Conservation (phyloP, 495 filamentous ascomycete genomes). For the Trichoderma asperelloides region DNA sequence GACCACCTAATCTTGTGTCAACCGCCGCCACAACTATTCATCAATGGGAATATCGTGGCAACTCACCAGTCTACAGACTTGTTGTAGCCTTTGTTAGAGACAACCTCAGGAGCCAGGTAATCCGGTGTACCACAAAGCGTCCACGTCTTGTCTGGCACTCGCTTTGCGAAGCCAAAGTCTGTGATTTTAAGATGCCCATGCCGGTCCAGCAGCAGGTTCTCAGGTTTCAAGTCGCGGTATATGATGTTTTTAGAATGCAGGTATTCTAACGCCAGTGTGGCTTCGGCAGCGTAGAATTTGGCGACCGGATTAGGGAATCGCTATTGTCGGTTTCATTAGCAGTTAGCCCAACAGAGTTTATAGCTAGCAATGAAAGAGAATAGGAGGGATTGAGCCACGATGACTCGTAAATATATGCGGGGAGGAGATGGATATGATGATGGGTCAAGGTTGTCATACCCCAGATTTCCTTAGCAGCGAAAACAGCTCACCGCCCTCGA, state of each 20-base stretch:
- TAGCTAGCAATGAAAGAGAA: not conserved
- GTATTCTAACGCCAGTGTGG: constrained; percentile 90
- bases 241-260: constrained; percentile 93
- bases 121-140: constrained; percentile 98
- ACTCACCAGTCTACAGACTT: constrained; percentile 97
- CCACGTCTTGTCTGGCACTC: constrained; percentile 98
- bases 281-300: constrained; percentile 98
- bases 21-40: constrained; percentile 9
- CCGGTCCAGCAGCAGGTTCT: constrained; percentile 88
- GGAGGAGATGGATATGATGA: not conserved
- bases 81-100: constrained; percentile 96
- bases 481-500: constrained; percentile 97
- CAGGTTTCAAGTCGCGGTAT: constrained; percentile 94
- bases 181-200: constrained; percentile 98
- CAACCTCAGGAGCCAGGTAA: constrained; percentile 94
- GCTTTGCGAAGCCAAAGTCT: constrained; percentile 97
- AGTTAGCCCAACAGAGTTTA: constrained; percentile 9
- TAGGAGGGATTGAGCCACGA: too few species aligned
- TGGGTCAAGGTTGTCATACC: constrained; percentile 39
- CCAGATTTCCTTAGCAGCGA: constrained; percentile 92
- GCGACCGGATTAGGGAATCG: constrained; percentile 97
- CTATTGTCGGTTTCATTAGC: constrained; percentile 36
- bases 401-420: not conserved
- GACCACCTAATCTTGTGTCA: constrained; percentile 69
- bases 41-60: not conserved